phyloP scores from a whole-genome alignment of 352 stramenopile genomes.

The Halophytophthora polymorphica region DNA sequence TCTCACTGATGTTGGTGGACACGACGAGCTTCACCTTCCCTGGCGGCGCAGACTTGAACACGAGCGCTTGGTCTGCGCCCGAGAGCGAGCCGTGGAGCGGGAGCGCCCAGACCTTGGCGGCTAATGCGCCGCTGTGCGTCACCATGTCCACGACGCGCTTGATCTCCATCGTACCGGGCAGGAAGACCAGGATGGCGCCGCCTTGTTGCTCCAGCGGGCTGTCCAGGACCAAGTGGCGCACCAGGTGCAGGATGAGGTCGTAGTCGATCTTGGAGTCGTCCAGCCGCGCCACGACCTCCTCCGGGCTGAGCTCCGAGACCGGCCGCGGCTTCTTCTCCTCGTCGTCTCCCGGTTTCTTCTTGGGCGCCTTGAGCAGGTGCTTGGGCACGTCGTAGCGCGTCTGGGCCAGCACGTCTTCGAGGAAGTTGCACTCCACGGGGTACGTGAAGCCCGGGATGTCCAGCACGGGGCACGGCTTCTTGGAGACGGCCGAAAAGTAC shows the following conservation, averaged over 20 bases:
- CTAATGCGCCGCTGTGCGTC: conserved; percentile 31
- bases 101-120: conserved; percentile 53
- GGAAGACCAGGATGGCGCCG: conserved; percentile 79
- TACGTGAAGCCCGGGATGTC: conserved; percentile 87
- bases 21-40: conserved; percentile 84
- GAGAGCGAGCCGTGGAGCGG: conserved; percentile 79
- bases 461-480: conserved; percentile 57
- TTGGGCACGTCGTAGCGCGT: conserved; percentile 64
- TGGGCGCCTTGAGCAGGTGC: conserved; percentile 58
- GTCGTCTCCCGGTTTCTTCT: conserved; percentile 29
- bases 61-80: conserved; percentile 62
- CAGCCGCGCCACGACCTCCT: conserved; percentile 62
- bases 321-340: conserved; percentile 23
- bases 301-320: conserved; percentile 28
- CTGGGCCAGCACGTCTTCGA: conserved; percentile 71
- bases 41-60: conserved; percentile 61
- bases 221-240: conserved; percentile 68
- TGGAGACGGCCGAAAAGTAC: conserved; percentile 73
- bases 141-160: conserved; percentile 72
- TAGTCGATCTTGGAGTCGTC: conserved; percentile 94
- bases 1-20: conserved; percentile 89
- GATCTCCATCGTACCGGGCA: conserved; percentile 81
- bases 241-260: conserved; percentile 84
- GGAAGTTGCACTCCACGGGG: conserved; percentile 71
- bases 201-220: conserved; percentile 2